Evolutionary conservation across 108 stramenopile species (phyloP), one percentile per base, ranked within the genome.

Genomic region (Cyclostephanos tholiformis): DNA sequence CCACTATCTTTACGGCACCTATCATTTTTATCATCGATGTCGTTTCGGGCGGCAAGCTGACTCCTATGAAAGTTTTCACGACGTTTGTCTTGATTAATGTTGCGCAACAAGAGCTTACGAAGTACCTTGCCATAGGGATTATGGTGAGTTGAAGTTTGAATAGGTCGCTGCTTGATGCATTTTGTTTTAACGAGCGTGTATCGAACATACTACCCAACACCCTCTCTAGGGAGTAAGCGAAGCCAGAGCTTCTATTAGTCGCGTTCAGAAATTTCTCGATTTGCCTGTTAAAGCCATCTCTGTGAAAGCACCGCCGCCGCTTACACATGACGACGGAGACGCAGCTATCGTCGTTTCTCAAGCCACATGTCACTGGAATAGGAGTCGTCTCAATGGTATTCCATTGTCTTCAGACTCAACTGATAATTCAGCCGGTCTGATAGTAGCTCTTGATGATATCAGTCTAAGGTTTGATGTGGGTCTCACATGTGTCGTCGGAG

Each of bases 91-190:
- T 97, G 55, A 71, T 95, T 41, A 96, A 95, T 80, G 82, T 96
- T 19, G 60, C 95, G 19, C 96, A 96, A 71, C 69, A 96, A 38
- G 87, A 87, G 60, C 72, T 97, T 69, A 93, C 91, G 7, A 96
- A 96, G 71, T 91, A 94, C 72, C 63, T 96, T 26, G 86, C 93
- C 6, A 58, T 94, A 38, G 93, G 79, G 5, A 86, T 95, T 27
- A 93, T 96, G 12, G 41, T 41, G 41, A 41, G 41, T 41, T 41
- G 41, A 1, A 41, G 41, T 41, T 41, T 41, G 41, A 41, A 41
- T 36, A 12, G 41, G 9, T 41, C 41, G 9, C 9, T 41, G 12
- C 12, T 41, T 1, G 11, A 41, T 3, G 41, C 41, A 41, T 41
- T 10, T 7, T 41, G 41, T 12, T 41, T 12, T 41, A 7, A 41